These are phyloP conservation scores for Syncephalastrum sp. DNA, from an alignment of 371 early-diverging fungal genomes.

Conservation along the genomic window DNA sequence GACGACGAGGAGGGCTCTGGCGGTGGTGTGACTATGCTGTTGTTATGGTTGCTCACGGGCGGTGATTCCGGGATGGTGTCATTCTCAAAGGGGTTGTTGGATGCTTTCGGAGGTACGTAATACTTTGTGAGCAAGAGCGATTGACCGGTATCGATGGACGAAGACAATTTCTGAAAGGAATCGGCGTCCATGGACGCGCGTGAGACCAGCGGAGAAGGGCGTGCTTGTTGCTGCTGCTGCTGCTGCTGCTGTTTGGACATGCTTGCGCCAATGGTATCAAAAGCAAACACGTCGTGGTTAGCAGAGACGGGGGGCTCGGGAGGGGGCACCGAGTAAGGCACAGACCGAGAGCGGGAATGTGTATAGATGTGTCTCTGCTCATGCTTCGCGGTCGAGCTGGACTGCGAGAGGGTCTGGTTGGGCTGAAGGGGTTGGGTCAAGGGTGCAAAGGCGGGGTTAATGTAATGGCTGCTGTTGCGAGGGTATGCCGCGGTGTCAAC, in stretches of 20 bases:
- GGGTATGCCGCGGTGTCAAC: too few species aligned
- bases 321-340: conserved; percentile 17
- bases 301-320: conserved; percentile 1
- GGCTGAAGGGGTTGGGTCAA: conserved; percentile 7
- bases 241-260: conserved; percentile 12
- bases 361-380: conserved; percentile 21
- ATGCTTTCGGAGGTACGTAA: conserved; percentile 32
- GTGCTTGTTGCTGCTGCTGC: conserved; percentile 10
- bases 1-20: too few species aligned
- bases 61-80: conserved; percentile 11
- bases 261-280: conserved; percentile 17
- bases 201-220: conserved; percentile 25
- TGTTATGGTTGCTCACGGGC: not conserved
- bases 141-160: conserved; percentile 35
- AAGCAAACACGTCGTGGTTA: conserved; percentile 11
- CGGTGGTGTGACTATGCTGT: not conserved
- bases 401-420: conserved; percentile 3
- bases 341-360: conserved; percentile 40
- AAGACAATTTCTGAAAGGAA: conserved; percentile 18
- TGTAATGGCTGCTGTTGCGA: too few species aligned
- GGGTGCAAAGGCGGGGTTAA: not conserved
- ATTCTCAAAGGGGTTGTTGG: conserved; percentile 24
- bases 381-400: conserved; percentile 5
- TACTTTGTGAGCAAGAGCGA: conserved; percentile 38
- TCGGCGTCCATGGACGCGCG: conserved; percentile 29